Evolutionary conservation across 345 rosid genomes (phyloP).

Genomic region (Clausena lansium): DNA sequence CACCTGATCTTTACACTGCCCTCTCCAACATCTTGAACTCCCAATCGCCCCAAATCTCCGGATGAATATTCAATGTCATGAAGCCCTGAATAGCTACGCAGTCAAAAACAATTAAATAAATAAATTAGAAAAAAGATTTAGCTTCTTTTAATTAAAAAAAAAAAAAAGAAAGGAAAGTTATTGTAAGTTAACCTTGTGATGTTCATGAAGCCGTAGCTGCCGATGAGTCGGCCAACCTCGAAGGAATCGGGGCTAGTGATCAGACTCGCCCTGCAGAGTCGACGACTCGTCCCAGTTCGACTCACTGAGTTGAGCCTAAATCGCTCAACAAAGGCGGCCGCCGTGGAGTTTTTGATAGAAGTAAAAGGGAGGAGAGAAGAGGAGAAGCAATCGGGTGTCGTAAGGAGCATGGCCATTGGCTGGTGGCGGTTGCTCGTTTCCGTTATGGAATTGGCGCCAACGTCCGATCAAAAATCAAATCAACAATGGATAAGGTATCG

Average conservation of each 20-base stretch:
- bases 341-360: slow-evolving; percentile 12
- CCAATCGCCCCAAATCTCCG: slow-evolving; percentile 46
- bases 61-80: slow-evolving; percentile 46
- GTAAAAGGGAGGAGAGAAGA: slow-evolving; percentile 13
- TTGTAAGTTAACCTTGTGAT: slow-evolving; percentile 58
- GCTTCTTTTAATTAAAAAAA: not conserved
- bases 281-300: slow-evolving; percentile 31
- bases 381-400: slow-evolving; percentile 18
- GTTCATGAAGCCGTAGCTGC: slow-evolving; percentile 94
- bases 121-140: not conserved
- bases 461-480: not conserved
- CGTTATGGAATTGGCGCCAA: slow-evolving; percentile 1
- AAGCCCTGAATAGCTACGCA: slow-evolving; percentile 65
- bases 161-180: not conserved
- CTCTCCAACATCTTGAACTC: slow-evolving; percentile 83
- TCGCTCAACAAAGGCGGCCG: slow-evolving; percentile 18
- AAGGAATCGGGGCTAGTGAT: slow-evolving; percentile 73
- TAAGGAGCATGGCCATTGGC: slow-evolving; percentile 22
- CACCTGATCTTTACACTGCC: slow-evolving; percentile 88
- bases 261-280: slow-evolving; percentile 52
- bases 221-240: slow-evolving; percentile 85
- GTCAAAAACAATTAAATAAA: not conserved
- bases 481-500: slow-evolving; percentile 3
- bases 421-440: not conserved
- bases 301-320: slow-evolving; percentile 19